Evolutionary conservation across 345 rosid species (phyloP).

Genomic region (Moricandia moricandioides): DNA sequence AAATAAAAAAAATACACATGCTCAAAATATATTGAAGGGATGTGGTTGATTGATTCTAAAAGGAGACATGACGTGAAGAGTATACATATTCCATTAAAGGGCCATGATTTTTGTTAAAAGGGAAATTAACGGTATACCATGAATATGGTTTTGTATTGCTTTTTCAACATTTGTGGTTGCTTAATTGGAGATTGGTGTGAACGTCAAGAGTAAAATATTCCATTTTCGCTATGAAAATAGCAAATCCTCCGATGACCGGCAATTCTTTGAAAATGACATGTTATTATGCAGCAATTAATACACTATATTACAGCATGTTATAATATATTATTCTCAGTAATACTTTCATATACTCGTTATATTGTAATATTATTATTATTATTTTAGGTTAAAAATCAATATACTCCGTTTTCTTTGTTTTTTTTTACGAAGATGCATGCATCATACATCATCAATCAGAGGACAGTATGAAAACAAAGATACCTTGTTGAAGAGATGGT

Average conservation of each 20-base stretch:
- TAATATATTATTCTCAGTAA: too few relatives aligned
- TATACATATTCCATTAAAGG: not conserved
- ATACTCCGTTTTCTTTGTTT: not conserved
- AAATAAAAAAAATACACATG: not conserved
- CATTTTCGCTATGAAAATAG: not conserved
- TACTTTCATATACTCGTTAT: not conserved
- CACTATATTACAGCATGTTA: too few relatives aligned
- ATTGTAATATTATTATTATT: too few relatives aligned
- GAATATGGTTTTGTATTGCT: not conserved
- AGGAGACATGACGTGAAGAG: slow-evolving; percentile 4
- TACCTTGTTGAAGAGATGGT: not conserved
- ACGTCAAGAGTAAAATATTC: not conserved
- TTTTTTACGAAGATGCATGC: not conserved
- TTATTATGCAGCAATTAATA: too few relatives aligned
- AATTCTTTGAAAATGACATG: slow-evolving; percentile 14
- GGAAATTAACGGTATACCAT: not conserved
- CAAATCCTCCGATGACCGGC: slow-evolving; percentile 23
- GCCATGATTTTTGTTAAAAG: not conserved
- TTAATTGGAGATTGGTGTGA: slow-evolving; percentile 11
- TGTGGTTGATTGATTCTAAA: not conserved
- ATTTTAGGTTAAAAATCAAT: not conserved
- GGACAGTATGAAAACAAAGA: not conserved
- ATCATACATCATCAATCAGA: not conserved
- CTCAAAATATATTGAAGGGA: not conserved
- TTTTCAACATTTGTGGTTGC: not conserved